These are phyloP conservation scores for Syzygium aqueum DNA, from an alignment of 345 rosid genomes.

Conservation along the genomic window DNA sequence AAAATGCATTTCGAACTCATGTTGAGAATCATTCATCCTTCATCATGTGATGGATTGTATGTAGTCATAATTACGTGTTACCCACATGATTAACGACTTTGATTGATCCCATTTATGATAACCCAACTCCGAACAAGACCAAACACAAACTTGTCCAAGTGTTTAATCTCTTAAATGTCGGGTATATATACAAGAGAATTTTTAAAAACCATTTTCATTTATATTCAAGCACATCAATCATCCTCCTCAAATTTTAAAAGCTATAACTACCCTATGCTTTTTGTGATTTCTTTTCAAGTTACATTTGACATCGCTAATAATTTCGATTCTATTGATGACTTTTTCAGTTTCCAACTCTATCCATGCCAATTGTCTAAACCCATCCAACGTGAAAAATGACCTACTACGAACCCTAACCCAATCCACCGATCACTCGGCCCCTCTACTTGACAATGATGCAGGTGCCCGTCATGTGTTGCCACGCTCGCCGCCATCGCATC, in stretches of 20 bases:
- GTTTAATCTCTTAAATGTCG: not conserved
- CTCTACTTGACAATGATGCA: not conserved
- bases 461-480: not conserved
- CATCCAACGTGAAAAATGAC: not conserved
- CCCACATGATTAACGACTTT: not conserved
- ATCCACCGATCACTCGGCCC: not conserved
- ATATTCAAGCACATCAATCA: not conserved
- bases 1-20: not conserved
- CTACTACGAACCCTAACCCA: not conserved
- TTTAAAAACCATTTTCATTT: not conserved
- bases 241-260: not conserved
- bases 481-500: not conserved
- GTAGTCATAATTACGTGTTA: not conserved
- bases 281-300: not conserved
- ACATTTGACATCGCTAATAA: not conserved
- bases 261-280: not conserved
- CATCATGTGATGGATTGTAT: not conserved
- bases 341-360: not conserved
- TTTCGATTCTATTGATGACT: not conserved
- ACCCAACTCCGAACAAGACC: not conserved
- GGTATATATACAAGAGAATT: not conserved
- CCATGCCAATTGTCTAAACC: not conserved
- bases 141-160: not conserved
- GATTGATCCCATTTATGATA: not conserved
- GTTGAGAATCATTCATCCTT: not conserved